Percentiles rank a stretch among this genome's conserved stretches.
Conservation (phyloP, 169 alveolate genomes). For the Hepatocystis sp. region DNA sequence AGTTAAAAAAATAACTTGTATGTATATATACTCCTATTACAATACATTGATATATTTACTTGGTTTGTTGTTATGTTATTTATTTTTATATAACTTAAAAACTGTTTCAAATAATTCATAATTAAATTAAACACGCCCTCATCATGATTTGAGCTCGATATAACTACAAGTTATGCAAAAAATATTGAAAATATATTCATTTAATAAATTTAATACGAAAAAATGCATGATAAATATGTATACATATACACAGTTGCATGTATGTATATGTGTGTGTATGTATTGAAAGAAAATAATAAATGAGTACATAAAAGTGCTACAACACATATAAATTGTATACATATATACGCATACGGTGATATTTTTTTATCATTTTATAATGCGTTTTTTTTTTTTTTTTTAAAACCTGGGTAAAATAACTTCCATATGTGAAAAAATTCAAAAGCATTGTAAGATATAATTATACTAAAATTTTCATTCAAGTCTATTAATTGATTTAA, state of each 20-base stretch:
- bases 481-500: constrained; percentile 13
- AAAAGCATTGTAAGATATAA: constrained; percentile 29
- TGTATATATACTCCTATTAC: neutral
- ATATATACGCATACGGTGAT: too few species aligned
- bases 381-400: constrained; percentile 7
- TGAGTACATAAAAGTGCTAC: too few species aligned
- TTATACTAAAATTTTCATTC: constrained; percentile 35
- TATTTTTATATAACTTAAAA: constrained; percentile 40
- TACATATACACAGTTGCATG: too few species aligned
- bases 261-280: too few species aligned
- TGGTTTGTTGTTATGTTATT: constrained; percentile 29
- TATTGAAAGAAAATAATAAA: too few species aligned
- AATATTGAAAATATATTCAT: too few species aligned
- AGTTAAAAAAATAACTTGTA: too few species aligned
- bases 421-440: constrained; percentile 70
- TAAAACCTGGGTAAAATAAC: constrained; percentile 51
- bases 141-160: constrained; percentile 34
- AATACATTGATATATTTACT: too few species aligned
- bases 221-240: too few species aligned
- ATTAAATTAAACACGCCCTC: constrained; percentile 10
- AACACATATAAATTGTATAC: too few species aligned
- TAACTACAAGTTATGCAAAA: constrained; percentile 14
- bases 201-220: too few species aligned
- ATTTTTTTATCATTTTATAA: too few species aligned
- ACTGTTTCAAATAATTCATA: constrained; percentile 53